Evolutionary conservation across 225 moss, liverwort and hornwort species (phyloP).

Genomic region (Rhytidiadelphus loreus): DNA sequence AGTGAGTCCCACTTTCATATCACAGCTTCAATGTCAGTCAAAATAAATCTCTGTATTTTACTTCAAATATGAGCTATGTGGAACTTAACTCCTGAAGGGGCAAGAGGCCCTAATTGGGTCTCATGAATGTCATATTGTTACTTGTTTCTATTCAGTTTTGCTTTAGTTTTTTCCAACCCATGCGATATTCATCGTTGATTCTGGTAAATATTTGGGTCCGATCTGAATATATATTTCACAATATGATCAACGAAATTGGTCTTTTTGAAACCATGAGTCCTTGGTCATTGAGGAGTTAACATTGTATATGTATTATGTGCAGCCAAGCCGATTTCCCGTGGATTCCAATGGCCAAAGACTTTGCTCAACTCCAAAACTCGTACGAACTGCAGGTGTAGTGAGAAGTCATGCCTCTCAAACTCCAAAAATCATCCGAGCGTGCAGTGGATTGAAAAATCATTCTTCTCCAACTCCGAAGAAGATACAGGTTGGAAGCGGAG

Average conservation of each 20-base stretch:
- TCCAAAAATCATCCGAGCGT: neutral
- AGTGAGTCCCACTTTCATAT: neutral
- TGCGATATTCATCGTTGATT: neutral
- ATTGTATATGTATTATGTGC: neutral
- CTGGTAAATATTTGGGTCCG: neutral
- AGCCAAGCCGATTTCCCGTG: constrained; percentile 24
- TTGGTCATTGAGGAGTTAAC: neutral
- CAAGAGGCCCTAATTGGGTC: too few relatives aligned
- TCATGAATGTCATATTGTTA: neutral
- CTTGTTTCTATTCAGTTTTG: neutral
- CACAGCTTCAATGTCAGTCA: neutral
- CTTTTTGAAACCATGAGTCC: neutral
- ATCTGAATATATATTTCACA: too few relatives aligned
- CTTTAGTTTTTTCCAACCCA: neutral
- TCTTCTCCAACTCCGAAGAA: neutral
- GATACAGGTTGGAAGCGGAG: neutral
- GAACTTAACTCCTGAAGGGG: neutral
- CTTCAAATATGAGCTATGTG: neutral
- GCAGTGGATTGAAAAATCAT: neutral
- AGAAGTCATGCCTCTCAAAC: neutral
- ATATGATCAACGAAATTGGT: neutral
- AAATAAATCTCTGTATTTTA: neutral
- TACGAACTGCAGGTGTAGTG: neutral
- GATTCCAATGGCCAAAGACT: constrained; percentile 32
- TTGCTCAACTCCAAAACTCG: constrained; percentile 11